A percentile compares a stretch with the other conserved stretches of the same genome.
Conservation (phyloP, 2,329 filamentous ascomycete genomes). For the Paraphoma sp. region DNA sequence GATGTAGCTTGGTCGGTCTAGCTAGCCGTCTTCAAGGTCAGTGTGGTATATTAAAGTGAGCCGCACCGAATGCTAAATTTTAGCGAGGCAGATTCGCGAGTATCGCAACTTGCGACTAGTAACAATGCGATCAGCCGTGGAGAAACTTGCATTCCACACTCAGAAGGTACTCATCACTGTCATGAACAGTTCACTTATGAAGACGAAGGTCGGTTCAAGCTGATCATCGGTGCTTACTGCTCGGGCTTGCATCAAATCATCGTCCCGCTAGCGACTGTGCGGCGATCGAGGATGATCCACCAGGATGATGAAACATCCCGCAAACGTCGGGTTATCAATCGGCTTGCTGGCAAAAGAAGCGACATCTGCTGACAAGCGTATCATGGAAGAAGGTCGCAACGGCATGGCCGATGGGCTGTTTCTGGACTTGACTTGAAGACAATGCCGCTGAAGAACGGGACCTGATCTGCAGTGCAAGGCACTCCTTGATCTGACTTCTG, state of each 20-base stretch:
- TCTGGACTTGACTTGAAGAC: background rate
- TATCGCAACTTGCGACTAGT: background rate
- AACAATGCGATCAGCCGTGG: too few relatives aligned
- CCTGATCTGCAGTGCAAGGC: background rate
- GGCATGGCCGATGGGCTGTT: background rate
- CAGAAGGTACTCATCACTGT: background rate
- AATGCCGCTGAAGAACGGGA: background rate
- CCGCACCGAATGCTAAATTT: background rate
- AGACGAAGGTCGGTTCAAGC: background rate
- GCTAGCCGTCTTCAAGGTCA: background rate
- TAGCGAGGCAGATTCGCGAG: background rate
- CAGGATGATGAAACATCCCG: background rate
- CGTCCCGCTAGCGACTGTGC: background rate
- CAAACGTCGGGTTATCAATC: background rate
- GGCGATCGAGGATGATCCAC: background rate
- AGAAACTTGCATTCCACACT: background rate
- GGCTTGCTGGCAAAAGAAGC: background rate
- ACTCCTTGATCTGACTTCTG: background rate
- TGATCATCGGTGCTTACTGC: background rate
- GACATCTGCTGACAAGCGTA: background rate
- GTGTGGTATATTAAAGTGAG: background rate
- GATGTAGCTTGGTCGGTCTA: background rate
- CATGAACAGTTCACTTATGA: background rate
- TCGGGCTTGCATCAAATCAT: background rate
- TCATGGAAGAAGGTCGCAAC: background rate